Evolutionary conservation across 2,329 filamentous ascomycete genomes (phyloP).

Genomic region (Lasiodiplodia sp.): DNA sequence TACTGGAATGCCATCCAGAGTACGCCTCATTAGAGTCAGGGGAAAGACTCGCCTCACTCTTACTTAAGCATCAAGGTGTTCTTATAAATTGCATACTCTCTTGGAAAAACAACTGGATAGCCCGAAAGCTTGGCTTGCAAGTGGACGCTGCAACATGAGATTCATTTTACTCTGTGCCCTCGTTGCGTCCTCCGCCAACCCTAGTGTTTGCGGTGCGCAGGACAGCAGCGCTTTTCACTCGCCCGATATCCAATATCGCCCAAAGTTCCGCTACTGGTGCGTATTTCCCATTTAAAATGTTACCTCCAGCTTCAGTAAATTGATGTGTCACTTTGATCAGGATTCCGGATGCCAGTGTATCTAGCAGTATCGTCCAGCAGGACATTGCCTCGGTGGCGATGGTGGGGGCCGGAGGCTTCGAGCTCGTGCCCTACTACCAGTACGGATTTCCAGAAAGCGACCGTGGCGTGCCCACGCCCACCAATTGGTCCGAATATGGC

Average conservation of each 20-base stretch:
- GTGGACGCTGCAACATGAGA: no score
- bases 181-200: no score
- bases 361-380: conserved; percentile 24
- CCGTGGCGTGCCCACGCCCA: conserved; percentile 32
- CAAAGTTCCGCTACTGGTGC: conserved; percentile 38
- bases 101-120: no score
- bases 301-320: not conserved
- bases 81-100: no score
- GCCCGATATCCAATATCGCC: conserved; percentile 29
- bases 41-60: no score
- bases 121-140: no score
- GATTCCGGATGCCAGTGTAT: conserved; percentile 36
- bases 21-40: not conserved
- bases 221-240: no score
- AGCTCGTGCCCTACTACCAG: conserved; percentile 36
- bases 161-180: no score
- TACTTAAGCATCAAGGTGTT: no score
- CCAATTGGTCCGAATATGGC: conserved; percentile 50
- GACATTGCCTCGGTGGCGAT: conserved; percentile 31
- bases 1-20: not conserved
- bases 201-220: no score
- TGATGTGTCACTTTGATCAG: conserved; percentile 13
- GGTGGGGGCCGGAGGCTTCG: conserved; percentile 35
- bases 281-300: not conserved
- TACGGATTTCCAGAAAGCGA: conserved; percentile 33